phyloP scores from a whole-genome alignment of 345 rosid species.

The Lenwebbia sp. region DNA sequence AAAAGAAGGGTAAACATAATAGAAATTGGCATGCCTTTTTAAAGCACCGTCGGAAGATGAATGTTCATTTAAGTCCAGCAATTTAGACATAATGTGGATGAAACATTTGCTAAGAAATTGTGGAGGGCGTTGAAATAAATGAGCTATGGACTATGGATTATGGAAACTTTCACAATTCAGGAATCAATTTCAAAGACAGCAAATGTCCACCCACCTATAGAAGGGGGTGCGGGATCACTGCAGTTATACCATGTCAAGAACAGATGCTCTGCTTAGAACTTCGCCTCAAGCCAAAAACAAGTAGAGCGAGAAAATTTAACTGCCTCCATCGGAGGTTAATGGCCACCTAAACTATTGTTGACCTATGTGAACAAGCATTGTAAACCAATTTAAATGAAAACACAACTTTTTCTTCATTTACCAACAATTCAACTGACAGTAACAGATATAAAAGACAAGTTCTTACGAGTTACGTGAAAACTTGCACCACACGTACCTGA shows the following conservation, averaged over 20 bases:
- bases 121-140: not conserved
- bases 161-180: not conserved
- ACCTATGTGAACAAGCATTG: not conserved
- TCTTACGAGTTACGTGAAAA: not conserved
- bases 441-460: not conserved
- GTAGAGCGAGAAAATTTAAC: not conserved
- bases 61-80: not conserved
- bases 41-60: not conserved
- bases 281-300: not conserved
- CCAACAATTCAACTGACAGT: not conserved
- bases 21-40: not conserved
- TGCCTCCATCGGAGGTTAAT: not conserved
- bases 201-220: not conserved
- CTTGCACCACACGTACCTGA: conserved; percentile 27
- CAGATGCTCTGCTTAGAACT: not conserved
- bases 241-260: not conserved
- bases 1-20: not conserved
- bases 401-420: not conserved
- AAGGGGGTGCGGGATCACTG: not conserved
- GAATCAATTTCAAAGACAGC: not conserved
- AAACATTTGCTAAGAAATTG: too few relatives aligned
- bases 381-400: not conserved
- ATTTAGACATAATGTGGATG: not conserved
- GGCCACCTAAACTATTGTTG: not conserved
- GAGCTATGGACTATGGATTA: not conserved